Percentiles rank a stretch among this genome's conserved stretches.
Evolutionary conservation across 352 stramenopile species (phyloP).

Genomic region (Thraustotheca clavata): DNA sequence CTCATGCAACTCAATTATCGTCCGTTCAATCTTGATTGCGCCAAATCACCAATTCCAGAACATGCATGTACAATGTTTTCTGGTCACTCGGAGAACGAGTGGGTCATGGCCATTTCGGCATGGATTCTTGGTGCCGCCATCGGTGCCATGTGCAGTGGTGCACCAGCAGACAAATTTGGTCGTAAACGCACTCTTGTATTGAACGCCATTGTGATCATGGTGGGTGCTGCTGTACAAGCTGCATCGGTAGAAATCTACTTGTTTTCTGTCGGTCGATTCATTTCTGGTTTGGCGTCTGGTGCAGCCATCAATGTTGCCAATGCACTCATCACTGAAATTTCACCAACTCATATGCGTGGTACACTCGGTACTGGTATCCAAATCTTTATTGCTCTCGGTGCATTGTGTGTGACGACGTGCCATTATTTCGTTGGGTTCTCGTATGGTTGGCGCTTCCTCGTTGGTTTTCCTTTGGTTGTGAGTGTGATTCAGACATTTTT

Average conservation of each 20-base stretch:
- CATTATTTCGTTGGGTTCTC: slow-evolving; percentile 44
- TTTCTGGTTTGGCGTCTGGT: slow-evolving; percentile 23
- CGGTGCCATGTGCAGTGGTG: slow-evolving; percentile 32
- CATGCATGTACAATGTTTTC: slow-evolving; percentile 48
- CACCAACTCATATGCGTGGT: slow-evolving; percentile 25
- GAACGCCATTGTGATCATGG: slow-evolving; percentile 21
- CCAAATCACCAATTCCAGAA: slow-evolving; percentile 29
- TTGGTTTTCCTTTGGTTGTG: slow-evolving; percentile 36
- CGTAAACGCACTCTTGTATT: slow-evolving; percentile 32
- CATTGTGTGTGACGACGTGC: slow-evolving; percentile 31
- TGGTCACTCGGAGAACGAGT: slow-evolving; percentile 39
- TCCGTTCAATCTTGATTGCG: slow-evolving; percentile 35
- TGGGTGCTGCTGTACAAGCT: slow-evolving; percentile 22
- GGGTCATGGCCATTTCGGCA: slow-evolving; percentile 41
- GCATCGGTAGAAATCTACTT: slow-evolving; percentile 22
- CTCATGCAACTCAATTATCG: slow-evolving; percentile 44
- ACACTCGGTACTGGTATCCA: slow-evolving; percentile 32
- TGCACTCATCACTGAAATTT: slow-evolving; percentile 32
- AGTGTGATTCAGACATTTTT: slow-evolving; percentile 36
- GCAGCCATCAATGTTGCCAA: slow-evolving; percentile 28
- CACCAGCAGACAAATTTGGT: slow-evolving; percentile 34
- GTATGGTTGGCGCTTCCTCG: slow-evolving; percentile 46
- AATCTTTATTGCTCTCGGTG: slow-evolving; percentile 36
- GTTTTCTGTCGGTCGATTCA: slow-evolving; percentile 25
- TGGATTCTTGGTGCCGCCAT: slow-evolving; percentile 53